Percentiles rank a stretch among this genome's conserved stretches.
Evolutionary conservation across 345 rosid species (phyloP).

Genomic region (Punica granatum): DNA sequence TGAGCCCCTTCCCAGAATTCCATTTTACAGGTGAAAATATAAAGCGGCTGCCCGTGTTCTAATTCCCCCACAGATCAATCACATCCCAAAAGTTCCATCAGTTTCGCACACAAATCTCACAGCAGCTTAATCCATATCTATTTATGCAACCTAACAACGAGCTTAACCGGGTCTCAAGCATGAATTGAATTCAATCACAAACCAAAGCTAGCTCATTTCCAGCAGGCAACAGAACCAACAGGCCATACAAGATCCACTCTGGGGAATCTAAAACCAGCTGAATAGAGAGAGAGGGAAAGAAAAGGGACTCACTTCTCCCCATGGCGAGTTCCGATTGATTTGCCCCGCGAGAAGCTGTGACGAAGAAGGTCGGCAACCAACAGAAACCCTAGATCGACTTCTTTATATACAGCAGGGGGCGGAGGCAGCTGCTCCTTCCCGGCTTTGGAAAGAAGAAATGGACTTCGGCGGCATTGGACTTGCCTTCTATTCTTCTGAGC

Average conservation of each 20-base stretch:
- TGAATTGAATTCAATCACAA: not conserved
- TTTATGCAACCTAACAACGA: not conserved
- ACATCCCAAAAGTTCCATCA: not conserved
- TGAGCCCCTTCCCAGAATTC: not conserved
- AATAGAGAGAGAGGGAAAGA: not conserved
- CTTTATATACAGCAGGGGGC: constrained; percentile 5
- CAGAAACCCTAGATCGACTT: constrained; percentile 9
- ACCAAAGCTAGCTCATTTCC: not conserved
- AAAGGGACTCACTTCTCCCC: constrained; percentile 23
- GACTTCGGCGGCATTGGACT: constrained; percentile 3
- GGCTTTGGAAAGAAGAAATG: not conserved
- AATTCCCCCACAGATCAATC: not conserved
- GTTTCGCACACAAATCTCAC: not conserved
- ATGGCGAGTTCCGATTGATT: constrained; percentile 9
- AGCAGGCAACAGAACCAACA: not conserved
- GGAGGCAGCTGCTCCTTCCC: not conserved
- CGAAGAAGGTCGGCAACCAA: not conserved
- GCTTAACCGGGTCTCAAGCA: not conserved
- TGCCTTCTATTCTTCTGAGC: not conserved
- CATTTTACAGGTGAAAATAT: not conserved
- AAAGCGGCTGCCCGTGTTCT: too few species aligned
- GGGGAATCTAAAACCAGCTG: not conserved
- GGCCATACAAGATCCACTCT: not conserved
- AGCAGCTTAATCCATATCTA: not conserved
- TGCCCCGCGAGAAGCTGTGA: not conserved